Percentiles rank a stretch among this genome's conserved stretches.
phyloP scores from a whole-genome alignment of 2,329 filamentous ascomycete species.

The Shiraia bambusicola region DNA sequence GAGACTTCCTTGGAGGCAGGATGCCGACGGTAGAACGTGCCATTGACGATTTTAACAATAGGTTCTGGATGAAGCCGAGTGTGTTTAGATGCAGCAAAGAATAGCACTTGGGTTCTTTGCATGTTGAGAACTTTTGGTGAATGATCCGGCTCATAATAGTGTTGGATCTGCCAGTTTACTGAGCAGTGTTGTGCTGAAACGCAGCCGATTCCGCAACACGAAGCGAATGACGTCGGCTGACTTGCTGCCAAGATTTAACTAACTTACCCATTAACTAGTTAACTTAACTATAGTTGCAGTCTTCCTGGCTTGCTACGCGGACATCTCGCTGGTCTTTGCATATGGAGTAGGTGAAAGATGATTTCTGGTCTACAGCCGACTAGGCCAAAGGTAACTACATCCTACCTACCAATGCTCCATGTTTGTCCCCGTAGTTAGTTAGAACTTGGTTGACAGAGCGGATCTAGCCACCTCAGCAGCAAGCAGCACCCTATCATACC shows the following conservation, averaged over 20 bases:
- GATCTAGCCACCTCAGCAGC: slow-evolving; percentile 24
- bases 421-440: slow-evolving; percentile 5
- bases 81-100: slow-evolving; percentile 33
- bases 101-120: slow-evolving; percentile 32
- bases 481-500: slow-evolving; percentile 19
- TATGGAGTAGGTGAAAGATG: slow-evolving; percentile 29
- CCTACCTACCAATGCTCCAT: neutral
- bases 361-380: slow-evolving; percentile 44
- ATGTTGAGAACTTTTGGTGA: slow-evolving; percentile 23
- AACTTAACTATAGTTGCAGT: too few relatives aligned
- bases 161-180: neutral
- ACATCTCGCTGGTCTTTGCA: too few relatives aligned
- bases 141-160: slow-evolving; percentile 1
- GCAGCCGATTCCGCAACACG: slow-evolving; percentile 22
- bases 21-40: slow-evolving; percentile 79
- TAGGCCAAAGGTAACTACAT: slow-evolving; percentile 40
- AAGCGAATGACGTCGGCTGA: slow-evolving; percentile 24
- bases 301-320: too few relatives aligned
- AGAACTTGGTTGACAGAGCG: slow-evolving; percentile 1
- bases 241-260: slow-evolving; percentile 25
- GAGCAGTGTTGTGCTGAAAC: slow-evolving; percentile 4
- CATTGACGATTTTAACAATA: slow-evolving; percentile 54
- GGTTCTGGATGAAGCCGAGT: slow-evolving; percentile 22
- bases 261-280: too few relatives aligned
- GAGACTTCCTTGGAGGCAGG: slow-evolving; percentile 50